Evolutionary conservation across 192 early-diverging fungal genomes (phyloP).

Genomic region (Gamsiella multidivaricata): DNA sequence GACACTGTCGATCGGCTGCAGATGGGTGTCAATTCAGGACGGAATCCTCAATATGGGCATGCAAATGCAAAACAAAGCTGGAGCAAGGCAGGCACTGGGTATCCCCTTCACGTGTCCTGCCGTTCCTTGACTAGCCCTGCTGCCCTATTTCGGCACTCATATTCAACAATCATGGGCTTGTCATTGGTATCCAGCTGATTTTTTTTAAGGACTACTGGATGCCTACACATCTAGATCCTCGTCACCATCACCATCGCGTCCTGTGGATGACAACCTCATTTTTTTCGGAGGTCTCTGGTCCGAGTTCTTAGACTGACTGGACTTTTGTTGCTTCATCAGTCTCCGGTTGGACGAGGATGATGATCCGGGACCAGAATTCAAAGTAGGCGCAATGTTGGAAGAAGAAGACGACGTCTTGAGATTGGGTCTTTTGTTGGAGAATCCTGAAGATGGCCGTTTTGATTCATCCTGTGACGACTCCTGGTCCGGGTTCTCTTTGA

Average conservation of each 20-base stretch:
- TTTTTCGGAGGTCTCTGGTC: conserved; percentile 41
- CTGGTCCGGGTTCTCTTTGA: conserved; percentile 40
- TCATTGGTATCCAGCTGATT: not conserved
- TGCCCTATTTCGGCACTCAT: no score
- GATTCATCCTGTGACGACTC: conserved; percentile 53
- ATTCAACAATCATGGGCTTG: no score
- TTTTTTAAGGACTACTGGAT: no score
- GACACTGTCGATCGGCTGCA: no score
- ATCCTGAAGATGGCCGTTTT: conserved; percentile 22
- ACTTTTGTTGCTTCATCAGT: conserved; percentile 40
- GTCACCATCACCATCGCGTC: conserved; percentile 43
- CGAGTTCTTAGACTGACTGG: conserved; percentile 23
- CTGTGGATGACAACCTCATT: conserved; percentile 42
- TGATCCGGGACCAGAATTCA: not conserved
- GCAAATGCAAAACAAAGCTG: not conserved
- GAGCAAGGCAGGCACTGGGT: not conserved
- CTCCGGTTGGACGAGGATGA: conserved; percentile 33
- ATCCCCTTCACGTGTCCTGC: no score
- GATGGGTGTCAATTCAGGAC: not conserved
- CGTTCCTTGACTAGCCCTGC: no score
- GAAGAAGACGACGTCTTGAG: conserved; percentile 29
- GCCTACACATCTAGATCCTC: conserved; percentile 45
- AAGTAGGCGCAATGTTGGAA: conserved; percentile 1
- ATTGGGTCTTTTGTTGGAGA: conserved; percentile 25
- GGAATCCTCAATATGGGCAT: not conserved